These are phyloP conservation scores for Phytophthora uliginosa DNA, from an alignment of 352 stramenopile species.

Conservation along the genomic window DNA sequence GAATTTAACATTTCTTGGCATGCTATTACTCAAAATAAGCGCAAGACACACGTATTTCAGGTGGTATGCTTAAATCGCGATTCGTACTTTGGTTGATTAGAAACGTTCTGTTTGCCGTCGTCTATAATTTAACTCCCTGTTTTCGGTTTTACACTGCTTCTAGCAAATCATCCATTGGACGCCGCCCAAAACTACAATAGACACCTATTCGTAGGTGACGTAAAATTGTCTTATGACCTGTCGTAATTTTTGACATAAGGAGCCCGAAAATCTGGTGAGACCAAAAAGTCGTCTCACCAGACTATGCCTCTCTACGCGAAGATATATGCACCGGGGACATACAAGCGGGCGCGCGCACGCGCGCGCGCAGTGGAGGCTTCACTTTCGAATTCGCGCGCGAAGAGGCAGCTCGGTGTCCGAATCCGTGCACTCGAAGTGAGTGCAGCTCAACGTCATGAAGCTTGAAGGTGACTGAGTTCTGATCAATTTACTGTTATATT, in stretches of 20 bases:
- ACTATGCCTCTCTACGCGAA: not conserved
- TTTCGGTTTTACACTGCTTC: too few relatives aligned
- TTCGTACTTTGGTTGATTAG: too few relatives aligned
- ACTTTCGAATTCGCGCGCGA: not conserved
- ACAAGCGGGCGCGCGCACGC: not conserved
- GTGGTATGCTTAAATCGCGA: too few relatives aligned
- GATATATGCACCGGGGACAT: not conserved
- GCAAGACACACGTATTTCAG: too few relatives aligned
- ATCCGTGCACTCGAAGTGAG: not conserved
- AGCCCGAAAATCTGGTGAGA: not conserved
- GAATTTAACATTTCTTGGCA: too few relatives aligned
- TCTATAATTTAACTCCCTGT: too few relatives aligned
- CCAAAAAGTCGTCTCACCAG: not conserved
- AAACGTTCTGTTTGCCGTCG: too few relatives aligned
- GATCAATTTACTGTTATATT: not conserved
- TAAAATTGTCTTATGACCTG: not conserved
- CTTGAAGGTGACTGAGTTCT: not conserved
- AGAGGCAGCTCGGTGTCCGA: not conserved
- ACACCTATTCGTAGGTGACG: not conserved
- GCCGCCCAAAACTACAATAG: too few relatives aligned
- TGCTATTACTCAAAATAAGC: too few relatives aligned
- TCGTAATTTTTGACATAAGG: not conserved
- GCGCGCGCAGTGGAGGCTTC: not conserved
- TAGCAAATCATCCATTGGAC: too few relatives aligned
- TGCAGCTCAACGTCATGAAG: not conserved